Evolutionary conservation across 805 yeast species (phyloP).

Genomic region (Monosporozyma siamensis): DNA sequence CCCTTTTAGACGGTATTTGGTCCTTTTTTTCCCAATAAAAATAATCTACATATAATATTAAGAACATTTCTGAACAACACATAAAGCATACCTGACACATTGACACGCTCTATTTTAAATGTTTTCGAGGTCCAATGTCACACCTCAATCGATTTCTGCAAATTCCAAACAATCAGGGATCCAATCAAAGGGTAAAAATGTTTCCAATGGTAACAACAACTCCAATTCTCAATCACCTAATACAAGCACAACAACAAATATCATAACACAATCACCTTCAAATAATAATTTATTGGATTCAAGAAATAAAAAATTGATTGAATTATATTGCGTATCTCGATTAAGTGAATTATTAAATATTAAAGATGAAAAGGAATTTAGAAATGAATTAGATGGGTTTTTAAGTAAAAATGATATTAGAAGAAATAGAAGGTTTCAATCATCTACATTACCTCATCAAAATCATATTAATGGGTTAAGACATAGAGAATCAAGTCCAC

Average conservation of each 20-base stretch:
- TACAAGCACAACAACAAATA: neutral
- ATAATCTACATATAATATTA: no score
- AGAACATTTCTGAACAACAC: no score
- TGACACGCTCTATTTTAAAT: no score
- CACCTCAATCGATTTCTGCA: neutral
- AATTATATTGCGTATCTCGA: slow-evolving; percentile 50
- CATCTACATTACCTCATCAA: slow-evolving; percentile 20
- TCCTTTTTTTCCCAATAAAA: no score
- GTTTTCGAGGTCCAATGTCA: neutral
- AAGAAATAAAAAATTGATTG: slow-evolving; percentile 51
- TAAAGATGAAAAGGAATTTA: slow-evolving; percentile 32
- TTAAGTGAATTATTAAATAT: slow-evolving; percentile 37
- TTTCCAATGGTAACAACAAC: neutral
- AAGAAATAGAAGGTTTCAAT: slow-evolving; percentile 35
- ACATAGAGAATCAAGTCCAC: neutral
- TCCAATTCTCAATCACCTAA: neutral
- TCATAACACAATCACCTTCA: neutral
- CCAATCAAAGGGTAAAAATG: neutral
- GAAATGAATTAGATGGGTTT: slow-evolving; percentile 37
- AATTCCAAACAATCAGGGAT: neutral
- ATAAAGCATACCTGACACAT: no score
- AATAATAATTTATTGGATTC: slow-evolving; percentile 34
- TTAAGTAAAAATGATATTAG: slow-evolving; percentile 45
- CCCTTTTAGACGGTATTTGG: no score
- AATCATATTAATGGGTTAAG: neutral